Evolutionary conservation across 139 green algal species (phyloP), one percentile per base, ranked within the genome.

Genomic region (Haematococcus sp.): DNA sequence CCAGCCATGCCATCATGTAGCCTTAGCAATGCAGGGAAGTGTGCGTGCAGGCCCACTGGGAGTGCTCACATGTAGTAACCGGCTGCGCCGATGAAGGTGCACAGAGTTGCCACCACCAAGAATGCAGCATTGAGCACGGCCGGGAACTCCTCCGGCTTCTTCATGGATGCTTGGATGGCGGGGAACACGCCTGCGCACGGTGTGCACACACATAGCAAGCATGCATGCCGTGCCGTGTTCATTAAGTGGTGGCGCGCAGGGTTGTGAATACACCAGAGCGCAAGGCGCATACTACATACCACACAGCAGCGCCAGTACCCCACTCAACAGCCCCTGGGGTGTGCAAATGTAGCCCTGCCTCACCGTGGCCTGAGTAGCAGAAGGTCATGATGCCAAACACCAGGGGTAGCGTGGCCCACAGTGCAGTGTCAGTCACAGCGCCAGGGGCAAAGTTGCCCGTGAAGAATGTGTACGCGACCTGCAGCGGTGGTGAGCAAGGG

Each of bases 321-420:
- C 7, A 49, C 11, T 11, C 40, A 7, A 49, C 7, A 49, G 40
- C 7, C 40, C 40, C 40, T 11, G 40, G 11, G 11, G 7, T 49
- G 40, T 19, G 11, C 7, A 7, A 7, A 49, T 49, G 40, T 11
- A 49, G 7, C 40, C 40, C 40, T 11, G 11, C 7, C 40, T 7
- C 40, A 49, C 84, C 87, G 64, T 94, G 89, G 3, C 87, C 89
- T 15, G 84, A 85, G 74, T 89, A 95, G 46, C 90, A 89, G 70
- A 95, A 95, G 7, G 90, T 89, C 44, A 91, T 73, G 68, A 93
- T 83, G 64, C 90, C 90, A 70, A 95, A 90, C 31, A 89, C 86
- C 20, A 91, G 76, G 2, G 90, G 88, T 9, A 93, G 71, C 4
- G 88, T 91, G 28, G 67, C 54, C 52, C 67, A 77, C 69, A 84